These are phyloP conservation scores for Blumeriella jaapii DNA, from an alignment of 2,329 filamentous ascomycete species.

Conservation along the genomic window DNA sequence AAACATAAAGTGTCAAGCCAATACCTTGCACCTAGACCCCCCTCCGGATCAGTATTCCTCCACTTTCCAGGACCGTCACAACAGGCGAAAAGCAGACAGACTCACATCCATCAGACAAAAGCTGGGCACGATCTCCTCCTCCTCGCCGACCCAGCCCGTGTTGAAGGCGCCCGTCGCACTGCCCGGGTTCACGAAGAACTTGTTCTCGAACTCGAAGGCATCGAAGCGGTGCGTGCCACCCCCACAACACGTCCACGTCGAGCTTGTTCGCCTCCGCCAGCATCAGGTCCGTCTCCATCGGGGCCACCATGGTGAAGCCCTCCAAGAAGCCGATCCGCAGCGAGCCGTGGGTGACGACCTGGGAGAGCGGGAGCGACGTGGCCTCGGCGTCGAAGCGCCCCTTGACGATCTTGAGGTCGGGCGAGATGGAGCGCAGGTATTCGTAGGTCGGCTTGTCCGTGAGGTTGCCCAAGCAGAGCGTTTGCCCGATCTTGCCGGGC, in stretches of 20 bases:
- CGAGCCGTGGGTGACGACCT: constrained; percentile 54
- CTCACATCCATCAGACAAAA: constrained; percentile 97
- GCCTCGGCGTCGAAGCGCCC: constrained; percentile 57
- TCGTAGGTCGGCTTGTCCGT: constrained; percentile 73
- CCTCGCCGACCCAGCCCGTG: constrained; percentile 43
- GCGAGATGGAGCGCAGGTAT: constrained; percentile 63
- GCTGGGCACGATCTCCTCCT: constrained; percentile 72
- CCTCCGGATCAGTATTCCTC: constrained; percentile 23
- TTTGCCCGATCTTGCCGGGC: constrained; percentile 73
- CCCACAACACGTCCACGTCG: constrained; percentile 58
- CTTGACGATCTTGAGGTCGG: constrained; percentile 60
- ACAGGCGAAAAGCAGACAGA: constrained; percentile 22
- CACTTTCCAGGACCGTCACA: too few species aligned
- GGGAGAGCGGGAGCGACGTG: constrained; percentile 51
- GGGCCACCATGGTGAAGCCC: constrained; percentile 54
- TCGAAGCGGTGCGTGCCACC: constrained; percentile 58
- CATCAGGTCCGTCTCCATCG: constrained; percentile 51
- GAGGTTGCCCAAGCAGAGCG: constrained; percentile 68
- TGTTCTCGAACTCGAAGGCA: constrained; percentile 63
- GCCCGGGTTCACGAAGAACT: constrained; percentile 61
- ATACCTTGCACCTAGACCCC: constrained; percentile 77
- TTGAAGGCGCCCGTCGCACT: constrained; percentile 54
- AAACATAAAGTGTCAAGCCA: constrained; percentile 90
- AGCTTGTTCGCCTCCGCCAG: constrained; percentile 57
- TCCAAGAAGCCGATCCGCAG: constrained; percentile 57